phyloP scores from a whole-genome alignment of 2,329 filamentous ascomycete species.

The Colletotrichum tabaci region DNA sequence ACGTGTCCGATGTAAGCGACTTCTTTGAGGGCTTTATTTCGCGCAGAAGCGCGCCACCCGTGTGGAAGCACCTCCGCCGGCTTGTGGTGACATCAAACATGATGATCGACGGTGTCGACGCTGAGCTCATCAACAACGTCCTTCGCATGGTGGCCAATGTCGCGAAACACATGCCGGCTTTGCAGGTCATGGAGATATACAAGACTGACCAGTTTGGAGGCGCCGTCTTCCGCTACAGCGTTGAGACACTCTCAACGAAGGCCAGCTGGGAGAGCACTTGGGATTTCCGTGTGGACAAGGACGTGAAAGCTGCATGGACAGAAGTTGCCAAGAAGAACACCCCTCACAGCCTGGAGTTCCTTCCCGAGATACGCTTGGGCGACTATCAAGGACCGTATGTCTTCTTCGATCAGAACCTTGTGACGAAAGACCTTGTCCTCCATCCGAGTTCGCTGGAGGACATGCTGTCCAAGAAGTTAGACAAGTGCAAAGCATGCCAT shows the following conservation, averaged over 20 bases:
- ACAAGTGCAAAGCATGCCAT: conserved; percentile 39
- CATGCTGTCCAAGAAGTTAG: conserved; percentile 40
- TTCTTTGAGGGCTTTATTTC: conserved; percentile 46
- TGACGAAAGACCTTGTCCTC: conserved; percentile 46
- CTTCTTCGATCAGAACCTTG: conserved; percentile 40
- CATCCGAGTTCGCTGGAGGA: conserved; percentile 35
- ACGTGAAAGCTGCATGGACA: conserved; percentile 25
- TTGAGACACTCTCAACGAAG: conserved; percentile 28
- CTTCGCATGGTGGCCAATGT: conserved; percentile 45
- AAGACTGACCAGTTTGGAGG: conserved; percentile 46
- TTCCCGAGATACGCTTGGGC: conserved; percentile 33
- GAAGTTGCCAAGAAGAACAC: conserved; percentile 30
- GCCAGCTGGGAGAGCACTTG: conserved; percentile 38
- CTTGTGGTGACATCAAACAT: conserved; percentile 46
- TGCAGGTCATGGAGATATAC: conserved; percentile 48
- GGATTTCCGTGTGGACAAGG: conserved; percentile 27
- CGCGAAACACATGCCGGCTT: conserved; percentile 47
- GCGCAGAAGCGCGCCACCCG: conserved; percentile 27
- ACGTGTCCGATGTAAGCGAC: conserved; percentile 40
- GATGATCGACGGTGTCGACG: conserved; percentile 42
- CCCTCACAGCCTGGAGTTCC: conserved; percentile 24
- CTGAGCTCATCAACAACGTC: conserved; percentile 44
- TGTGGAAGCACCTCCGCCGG: conserved; percentile 46
- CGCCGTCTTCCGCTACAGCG: conserved; percentile 48
- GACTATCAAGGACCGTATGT: conserved; percentile 40